Base-by-base conservation (phyloP, 2,329 filamentous ascomycete genomes). In the Trichoderma guizhouense region DNA sequence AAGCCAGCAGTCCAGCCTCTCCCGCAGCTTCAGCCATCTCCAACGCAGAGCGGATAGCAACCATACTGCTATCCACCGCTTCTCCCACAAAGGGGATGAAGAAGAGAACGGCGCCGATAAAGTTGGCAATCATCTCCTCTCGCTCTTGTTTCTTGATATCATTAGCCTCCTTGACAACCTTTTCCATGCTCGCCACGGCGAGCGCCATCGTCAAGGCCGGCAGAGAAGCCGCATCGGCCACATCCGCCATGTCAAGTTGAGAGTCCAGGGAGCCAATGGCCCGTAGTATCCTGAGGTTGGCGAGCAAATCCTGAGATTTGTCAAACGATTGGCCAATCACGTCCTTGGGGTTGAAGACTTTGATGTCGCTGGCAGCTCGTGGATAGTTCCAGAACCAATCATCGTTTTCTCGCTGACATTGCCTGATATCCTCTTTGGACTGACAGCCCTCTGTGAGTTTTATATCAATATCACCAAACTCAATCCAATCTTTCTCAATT, bases 61-160 rank as follows among this genome's bases (percentile, higher is more conserved):
- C 34, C 71, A 76, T 43, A 34, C 63, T 63, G 7, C 74, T 64
- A 51, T 67, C 74, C 28, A 83, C 73, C 2, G 83, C 84, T 72
- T 86, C 84, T 60, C 85, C 86, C 15, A 86, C 73, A 72, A 87
- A 84, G 24, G 86, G 86, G 34, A 87, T 79, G 32, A 88, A 79
- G 51, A 86, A 84, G 67, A 88, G 79, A 58, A 84, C 43, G 67
- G 84, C 84, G 71, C 84, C 82, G 64, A 87, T 74, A 36, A 84
- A 78, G 53, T 67, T 72, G 61, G 76, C 63, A 70, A 80, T 78
- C 43, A 79, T 73, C 30, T 60, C 66, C 53, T 75, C 53, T 28
- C 74, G 64, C 60, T 77, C 64, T n/a, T 67, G 57, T 61, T 75
- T 73, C 47, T 75, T 72, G 30, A 77, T 74, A 36, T 78, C 62